A percentile compares a stretch with the other conserved stretches of the same genome.
Evolutionary conservation across 495 filamentous ascomycete genomes (phyloP).

Genomic region (Xylaria cubensis): DNA sequence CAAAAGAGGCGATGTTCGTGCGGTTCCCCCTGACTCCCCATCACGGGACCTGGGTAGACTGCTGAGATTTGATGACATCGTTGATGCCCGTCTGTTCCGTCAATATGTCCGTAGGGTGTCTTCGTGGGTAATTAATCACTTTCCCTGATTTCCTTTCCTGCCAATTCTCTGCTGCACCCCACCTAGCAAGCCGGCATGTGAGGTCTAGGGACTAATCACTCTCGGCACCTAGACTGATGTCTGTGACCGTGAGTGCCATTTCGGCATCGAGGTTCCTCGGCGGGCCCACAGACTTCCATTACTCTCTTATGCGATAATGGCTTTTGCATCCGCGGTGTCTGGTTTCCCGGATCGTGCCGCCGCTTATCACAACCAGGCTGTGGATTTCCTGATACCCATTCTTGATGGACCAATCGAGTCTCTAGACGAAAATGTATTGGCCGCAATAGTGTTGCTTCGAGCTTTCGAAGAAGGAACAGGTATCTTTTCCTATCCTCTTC

Average conservation of each 20-base stretch:
- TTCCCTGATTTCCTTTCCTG: neutral
- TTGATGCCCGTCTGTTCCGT: conserved; percentile 2
- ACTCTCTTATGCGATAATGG: conserved; percentile 40
- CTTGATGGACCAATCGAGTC: conserved; percentile 29
- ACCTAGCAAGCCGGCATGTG: neutral
- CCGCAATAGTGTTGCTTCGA: conserved; percentile 43
- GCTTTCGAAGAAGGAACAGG: conserved; percentile 42
- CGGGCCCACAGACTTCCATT: conserved; percentile 40
- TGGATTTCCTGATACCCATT: conserved; percentile 28
- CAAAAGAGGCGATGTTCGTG: neutral
- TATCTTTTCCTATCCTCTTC: conserved; percentile 23
- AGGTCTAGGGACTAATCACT: neutral
- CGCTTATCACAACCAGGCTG: neutral
- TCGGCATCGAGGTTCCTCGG: conserved; percentile 39
- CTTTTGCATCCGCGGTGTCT: conserved; percentile 39
- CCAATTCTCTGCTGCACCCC: neutral
- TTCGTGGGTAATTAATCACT: neutral
- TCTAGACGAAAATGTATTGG: conserved; percentile 44
- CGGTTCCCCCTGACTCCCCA: neutral
- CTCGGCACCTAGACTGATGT: conserved; percentile 6
- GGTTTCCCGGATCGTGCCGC: conserved; percentile 12
- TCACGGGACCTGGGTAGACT: neutral
- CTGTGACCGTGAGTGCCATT: conserved; percentile 29
- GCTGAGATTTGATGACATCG: neutral
- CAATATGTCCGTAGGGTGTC: conserved; percentile 1